These are phyloP conservation scores for Neonectria ditissima DNA, from an alignment of 2,329 filamentous ascomycete genomes.

Conservation along the genomic window DNA sequence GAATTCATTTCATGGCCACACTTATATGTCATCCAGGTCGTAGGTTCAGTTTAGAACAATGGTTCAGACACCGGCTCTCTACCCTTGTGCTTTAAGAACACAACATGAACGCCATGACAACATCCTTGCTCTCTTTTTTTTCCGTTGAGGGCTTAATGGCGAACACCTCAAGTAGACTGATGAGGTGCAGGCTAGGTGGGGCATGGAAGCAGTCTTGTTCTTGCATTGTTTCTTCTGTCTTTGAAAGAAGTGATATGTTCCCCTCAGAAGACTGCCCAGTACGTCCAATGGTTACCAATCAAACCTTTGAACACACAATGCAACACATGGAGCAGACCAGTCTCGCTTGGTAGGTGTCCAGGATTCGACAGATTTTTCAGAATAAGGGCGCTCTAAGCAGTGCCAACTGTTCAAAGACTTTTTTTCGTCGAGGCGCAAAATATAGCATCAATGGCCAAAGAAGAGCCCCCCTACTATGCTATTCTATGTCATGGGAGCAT, in stretches of 20 bases:
- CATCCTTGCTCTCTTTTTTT: background rate
- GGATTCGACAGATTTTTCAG: background rate
- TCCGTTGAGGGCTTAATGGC: background rate
- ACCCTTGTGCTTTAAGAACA: background rate
- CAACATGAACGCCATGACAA: background rate
- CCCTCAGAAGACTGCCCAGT: background rate
- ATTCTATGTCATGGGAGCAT: conserved; percentile 4
- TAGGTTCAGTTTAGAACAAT: background rate
- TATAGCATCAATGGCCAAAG: background rate
- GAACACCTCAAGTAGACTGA: background rate
- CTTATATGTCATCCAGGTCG: background rate
- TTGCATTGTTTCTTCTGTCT: background rate
- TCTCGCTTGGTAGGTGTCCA: background rate
- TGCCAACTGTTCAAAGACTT: background rate
- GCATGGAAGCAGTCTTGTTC: background rate
- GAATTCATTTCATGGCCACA: background rate
- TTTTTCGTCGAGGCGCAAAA: background rate
- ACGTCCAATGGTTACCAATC: background rate
- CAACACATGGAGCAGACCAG: background rate
- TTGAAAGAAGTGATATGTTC: background rate
- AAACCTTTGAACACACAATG: background rate
- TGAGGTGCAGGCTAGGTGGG: background rate
- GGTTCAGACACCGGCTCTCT: background rate
- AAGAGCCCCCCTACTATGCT: conserved; percentile 1
- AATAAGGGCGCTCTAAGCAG: background rate